These are phyloP conservation scores for Rostrohypoxylon terebratum DNA, from an alignment of 495 filamentous ascomycete genomes.

Conservation along the genomic window DNA sequence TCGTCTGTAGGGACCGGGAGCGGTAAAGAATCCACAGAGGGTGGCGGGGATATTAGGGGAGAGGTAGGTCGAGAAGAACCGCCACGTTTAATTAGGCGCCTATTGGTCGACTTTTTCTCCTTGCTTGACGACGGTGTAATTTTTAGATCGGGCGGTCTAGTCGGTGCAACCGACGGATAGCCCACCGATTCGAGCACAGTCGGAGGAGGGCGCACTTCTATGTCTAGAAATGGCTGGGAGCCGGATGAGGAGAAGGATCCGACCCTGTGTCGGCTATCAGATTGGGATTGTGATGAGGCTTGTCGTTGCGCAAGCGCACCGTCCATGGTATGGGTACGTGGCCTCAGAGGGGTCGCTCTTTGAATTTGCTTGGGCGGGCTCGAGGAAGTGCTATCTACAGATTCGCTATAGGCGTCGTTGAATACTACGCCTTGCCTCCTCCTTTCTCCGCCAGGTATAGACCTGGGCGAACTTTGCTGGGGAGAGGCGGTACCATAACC, in stretches of 20 bases:
- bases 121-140: constrained; percentile 54
- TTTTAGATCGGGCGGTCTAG: constrained; percentile 54
- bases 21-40: constrained; percentile 65
- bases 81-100: constrained; percentile 62
- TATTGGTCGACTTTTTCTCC: constrained; percentile 56
- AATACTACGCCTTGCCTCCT: constrained; percentile 66
- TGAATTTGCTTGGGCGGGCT: constrained; percentile 51
- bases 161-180: constrained; percentile 50
- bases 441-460: constrained; percentile 53
- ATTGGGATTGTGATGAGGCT: constrained; percentile 41
- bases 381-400: constrained; percentile 55
- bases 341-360: constrained; percentile 54
- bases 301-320: constrained; percentile 58
- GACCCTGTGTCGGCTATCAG: constrained; percentile 61
- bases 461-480: constrained; percentile 59
- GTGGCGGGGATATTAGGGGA: constrained; percentile 58
- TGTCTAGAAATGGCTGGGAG: constrained; percentile 54
- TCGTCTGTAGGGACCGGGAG: constrained; percentile 69
- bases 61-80: constrained; percentile 61
- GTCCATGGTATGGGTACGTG: constrained; percentile 66
- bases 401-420: constrained; percentile 59
- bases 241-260: constrained; percentile 66
- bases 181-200: constrained; percentile 55
- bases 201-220: constrained; percentile 52
- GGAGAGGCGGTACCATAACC: constrained; percentile 50